phyloP scores from a whole-genome alignment of 495 filamentous ascomycete genomes.

The Rhizodiscina lignyota region DNA sequence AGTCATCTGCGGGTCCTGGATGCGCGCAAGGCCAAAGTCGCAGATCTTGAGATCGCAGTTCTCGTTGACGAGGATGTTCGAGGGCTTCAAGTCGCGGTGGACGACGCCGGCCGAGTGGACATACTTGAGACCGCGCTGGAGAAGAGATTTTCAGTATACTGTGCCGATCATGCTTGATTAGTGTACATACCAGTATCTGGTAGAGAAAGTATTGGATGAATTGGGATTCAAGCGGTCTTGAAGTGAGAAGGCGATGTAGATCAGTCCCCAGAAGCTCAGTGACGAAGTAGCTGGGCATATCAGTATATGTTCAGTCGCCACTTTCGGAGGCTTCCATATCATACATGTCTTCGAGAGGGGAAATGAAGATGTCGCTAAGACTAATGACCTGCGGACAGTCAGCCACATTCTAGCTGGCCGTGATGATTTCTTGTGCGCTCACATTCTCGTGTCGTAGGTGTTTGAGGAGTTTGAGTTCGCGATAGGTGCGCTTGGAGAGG shows the following conservation, averaged over 20 bases:
- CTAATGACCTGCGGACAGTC: slow-evolving; percentile 61
- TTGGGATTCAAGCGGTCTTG: slow-evolving; percentile 91
- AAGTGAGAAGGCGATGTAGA: slow-evolving; percentile 87
- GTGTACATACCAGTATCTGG: slow-evolving; percentile 69
- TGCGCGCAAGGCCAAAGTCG: slow-evolving; percentile 92
- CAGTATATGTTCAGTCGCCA: slow-evolving; percentile 8
- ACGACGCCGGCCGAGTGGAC: slow-evolving; percentile 97
- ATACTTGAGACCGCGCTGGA: slow-evolving; percentile 90
- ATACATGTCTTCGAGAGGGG: slow-evolving; percentile 94
- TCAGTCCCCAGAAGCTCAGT: slow-evolving; percentile 96
- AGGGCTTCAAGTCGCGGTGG: slow-evolving; percentile 92
- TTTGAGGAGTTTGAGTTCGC: slow-evolving; percentile 93
- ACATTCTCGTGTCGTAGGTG: slow-evolving; percentile 96
- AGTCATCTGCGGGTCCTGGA: slow-evolving; percentile 99
- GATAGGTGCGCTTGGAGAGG: slow-evolving; percentile 89
- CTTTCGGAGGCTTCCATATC: slow-evolving; percentile 11
- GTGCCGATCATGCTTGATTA: too few relatives aligned
- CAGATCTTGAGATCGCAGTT: slow-evolving; percentile 99
- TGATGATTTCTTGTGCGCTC: neutral
- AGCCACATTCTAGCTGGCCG: neutral
- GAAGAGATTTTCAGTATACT: too few relatives aligned
- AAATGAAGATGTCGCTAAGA: slow-evolving; percentile 98
- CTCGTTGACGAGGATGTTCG: slow-evolving; percentile 97
- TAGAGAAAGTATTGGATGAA: slow-evolving; percentile 99
- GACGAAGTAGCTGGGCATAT: slow-evolving; percentile 65